Base-by-base conservation (phyloP, 805 yeast species). In the Monosporozyma yasuniensis region DNA sequence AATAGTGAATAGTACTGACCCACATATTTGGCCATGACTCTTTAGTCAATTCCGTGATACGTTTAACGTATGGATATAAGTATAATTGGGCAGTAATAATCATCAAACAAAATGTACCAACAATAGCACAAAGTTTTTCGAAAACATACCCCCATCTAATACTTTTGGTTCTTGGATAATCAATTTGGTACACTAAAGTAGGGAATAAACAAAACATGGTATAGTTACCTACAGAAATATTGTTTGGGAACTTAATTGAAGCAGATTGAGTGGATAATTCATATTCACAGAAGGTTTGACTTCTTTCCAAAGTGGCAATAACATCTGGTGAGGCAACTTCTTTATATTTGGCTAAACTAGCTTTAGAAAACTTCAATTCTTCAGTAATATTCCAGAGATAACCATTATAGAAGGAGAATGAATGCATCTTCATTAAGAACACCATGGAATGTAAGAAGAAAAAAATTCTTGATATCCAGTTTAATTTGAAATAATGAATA, bases 381-480 rank as follows among this genome's bases (percentile, higher is more conserved):
- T 70, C 65, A 21, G 64, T 59, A 39, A 83, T 78, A 30, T 65
- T 69, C 89, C 95, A 87, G 51, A 93, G 69, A 64, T 91, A 88
- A 0, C 98, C 99, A 61, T 90, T 90, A 70, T 81, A 93, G 61
- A 86, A 89, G 1, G 87, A 87, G 63, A 83, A 93, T 1, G 98
- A 89, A 65, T 93, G 98, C 81, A 84, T 84, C 64, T 93, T 93
- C 99, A 93, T 93, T 57, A 95, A 63, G 55, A 89, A 72, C 1
- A 93, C 98, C 46, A 88, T 72, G 11, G 89, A 79, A 63, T 93
- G 99, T 47, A 93, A 71, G 52, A 87, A 77, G 54, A 93, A 69
- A 60, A 87, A 93, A 42, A 90, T 90, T 61, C 82, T 81, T 1
- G 88, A 96, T 46, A 90, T 85, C 99, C 99, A 93, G 11, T 95